A percentile compares a stretch with the other conserved stretches of the same genome.
Evolutionary conservation across 805 yeast genomes (phyloP).

Genomic region (Wickerhamiella bombiphila): DNA sequence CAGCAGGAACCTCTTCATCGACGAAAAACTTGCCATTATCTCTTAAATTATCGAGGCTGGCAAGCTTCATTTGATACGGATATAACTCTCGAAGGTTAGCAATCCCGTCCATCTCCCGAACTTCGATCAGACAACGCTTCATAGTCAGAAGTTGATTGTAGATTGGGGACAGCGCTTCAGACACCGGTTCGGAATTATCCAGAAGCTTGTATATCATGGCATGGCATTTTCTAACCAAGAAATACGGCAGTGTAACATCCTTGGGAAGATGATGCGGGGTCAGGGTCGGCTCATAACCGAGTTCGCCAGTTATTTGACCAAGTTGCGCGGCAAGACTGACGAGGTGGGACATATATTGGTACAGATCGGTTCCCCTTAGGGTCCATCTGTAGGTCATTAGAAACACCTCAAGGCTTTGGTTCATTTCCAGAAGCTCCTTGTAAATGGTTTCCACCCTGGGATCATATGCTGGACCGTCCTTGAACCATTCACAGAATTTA

Average conservation of each 20-base stretch:
- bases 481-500: constrained; percentile 9
- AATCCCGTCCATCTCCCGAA: constrained; percentile 85
- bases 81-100: constrained; percentile 77
- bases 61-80: constrained; percentile 90
- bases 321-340: constrained; percentile 37
- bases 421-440: constrained; percentile 46
- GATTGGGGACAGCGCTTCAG: constrained; percentile 82
- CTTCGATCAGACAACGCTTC: constrained; percentile 74
- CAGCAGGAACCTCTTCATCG: constrained; percentile 86
- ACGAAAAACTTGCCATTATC: constrained; percentile 85
- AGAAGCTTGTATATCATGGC: constrained; percentile 77
- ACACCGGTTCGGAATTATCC: constrained; percentile 88
- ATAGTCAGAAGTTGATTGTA: constrained; percentile 91
- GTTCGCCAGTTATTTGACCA: neutral
- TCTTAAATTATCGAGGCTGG: constrained; percentile 74
- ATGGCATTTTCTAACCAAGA: constrained; percentile 77
- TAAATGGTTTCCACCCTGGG: constrained; percentile 45
- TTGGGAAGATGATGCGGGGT: neutral
- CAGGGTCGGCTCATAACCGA: neutral
- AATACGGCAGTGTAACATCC: constrained; percentile 26
- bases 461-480: constrained; percentile 25
- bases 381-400: constrained; percentile 95
- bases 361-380: constrained; percentile 86
- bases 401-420: constrained; percentile 63
- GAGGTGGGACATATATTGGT: constrained; percentile 60